Conservation (phyloP, 139 green algal genomes). For the Chlamydomonas incerta region DNA sequence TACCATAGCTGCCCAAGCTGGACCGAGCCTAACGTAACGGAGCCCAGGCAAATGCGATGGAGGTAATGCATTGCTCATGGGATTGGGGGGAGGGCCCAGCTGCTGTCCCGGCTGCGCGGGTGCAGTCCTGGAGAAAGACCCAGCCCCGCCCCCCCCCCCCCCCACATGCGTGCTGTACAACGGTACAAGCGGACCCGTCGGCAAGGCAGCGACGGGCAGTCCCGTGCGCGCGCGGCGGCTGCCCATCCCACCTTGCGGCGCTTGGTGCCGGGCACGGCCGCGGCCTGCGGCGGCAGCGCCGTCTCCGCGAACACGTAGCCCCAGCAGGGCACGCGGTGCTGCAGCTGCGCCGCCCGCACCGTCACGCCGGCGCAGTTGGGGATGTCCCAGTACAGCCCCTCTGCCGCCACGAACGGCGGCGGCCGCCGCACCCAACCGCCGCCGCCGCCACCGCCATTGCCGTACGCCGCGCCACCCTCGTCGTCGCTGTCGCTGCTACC, state of each 20-base stretch:
- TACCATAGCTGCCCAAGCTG: too few relatives aligned
- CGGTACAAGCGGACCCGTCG: too few relatives aligned
- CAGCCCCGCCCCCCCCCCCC: too few relatives aligned
- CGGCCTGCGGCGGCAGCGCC: neutral
- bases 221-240: too few relatives aligned
- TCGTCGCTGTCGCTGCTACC: constrained; percentile 9
- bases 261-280: neutral
- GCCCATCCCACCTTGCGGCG: constrained; percentile 25
- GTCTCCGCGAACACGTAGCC: constrained; percentile 54
- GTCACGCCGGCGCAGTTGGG: neutral
- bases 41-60: too few relatives aligned
- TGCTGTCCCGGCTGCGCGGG: too few relatives aligned
- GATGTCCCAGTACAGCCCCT: constrained; percentile 47
- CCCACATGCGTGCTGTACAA: too few relatives aligned
- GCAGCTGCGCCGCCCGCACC: constrained; percentile 73
- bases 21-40: too few relatives aligned
- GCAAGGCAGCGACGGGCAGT: too few relatives aligned
- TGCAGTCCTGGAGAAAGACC: too few relatives aligned
- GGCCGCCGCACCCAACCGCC: constrained; percentile 26
- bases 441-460: neutral
- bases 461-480: neutral
- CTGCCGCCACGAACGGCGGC: constrained; percentile 42
- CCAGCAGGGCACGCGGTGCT: constrained; percentile 89
- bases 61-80: too few relatives aligned
- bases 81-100: too few relatives aligned